Percentiles rank a stretch among this genome's conserved stretches.
phyloP scores from a whole-genome alignment of 1,284 basidiomycete genomes.

The Baeospora myosura region DNA sequence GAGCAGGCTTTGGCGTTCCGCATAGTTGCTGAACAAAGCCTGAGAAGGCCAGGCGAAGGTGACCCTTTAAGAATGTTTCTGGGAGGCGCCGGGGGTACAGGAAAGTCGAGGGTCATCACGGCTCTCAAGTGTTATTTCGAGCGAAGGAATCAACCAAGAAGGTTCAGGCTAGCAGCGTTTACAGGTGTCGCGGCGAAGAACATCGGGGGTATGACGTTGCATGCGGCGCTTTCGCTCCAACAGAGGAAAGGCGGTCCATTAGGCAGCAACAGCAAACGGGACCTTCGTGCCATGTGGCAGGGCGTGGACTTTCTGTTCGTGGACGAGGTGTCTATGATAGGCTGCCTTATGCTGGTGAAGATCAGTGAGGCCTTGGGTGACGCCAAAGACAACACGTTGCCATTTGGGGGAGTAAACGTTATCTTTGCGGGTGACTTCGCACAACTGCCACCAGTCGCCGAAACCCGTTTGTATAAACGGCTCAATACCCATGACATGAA shows the following conservation, averaged over 20 bases:
- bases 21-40: slow-evolving; percentile 23
- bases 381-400: not conserved
- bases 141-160: slow-evolving; percentile 12
- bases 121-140: slow-evolving; percentile 25
- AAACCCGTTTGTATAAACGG: not conserved
- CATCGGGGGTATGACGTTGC: slow-evolving; percentile 28
- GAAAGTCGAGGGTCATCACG: slow-evolving; percentile 29
- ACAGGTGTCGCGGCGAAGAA: slow-evolving; percentile 30
- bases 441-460: not conserved
- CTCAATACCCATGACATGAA: not conserved
- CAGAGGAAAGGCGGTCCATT: too few relatives aligned
- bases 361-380: not conserved
- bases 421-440: not conserved
- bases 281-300: not conserved
- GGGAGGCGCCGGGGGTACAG: slow-evolving; percentile 28
- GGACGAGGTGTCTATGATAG: slow-evolving; percentile 10
- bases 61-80: slow-evolving; percentile 24
- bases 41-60: not conserved
- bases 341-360: slow-evolving; percentile 15
- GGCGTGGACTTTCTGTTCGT: slow-evolving; percentile 9
- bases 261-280: slow-evolving; percentile 1
- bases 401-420: not conserved
- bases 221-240: slow-evolving; percentile 28
- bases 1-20: slow-evolving; percentile 27
- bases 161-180: slow-evolving; percentile 23